phyloP scores from a whole-genome alignment of 2,329 filamentous ascomycete genomes.

The Neofusicoccum sp. region DNA sequence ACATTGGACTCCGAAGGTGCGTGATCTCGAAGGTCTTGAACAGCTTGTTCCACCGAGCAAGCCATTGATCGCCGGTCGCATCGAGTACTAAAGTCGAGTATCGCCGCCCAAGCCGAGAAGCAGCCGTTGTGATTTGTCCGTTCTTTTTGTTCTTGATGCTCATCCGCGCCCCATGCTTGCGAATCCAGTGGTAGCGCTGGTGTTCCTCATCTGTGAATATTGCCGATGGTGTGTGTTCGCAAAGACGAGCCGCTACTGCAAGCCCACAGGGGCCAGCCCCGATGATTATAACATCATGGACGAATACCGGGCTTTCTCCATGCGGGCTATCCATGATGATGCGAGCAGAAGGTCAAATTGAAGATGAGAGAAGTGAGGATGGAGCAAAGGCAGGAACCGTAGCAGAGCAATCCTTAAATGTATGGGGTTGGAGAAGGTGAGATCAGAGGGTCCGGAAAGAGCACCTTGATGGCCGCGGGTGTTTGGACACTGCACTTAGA shows the following conservation, averaged over 20 bases:
- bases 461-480: slow-evolving; percentile 14
- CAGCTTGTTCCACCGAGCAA: slow-evolving; percentile 67
- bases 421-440: not conserved
- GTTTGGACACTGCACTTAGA: not conserved
- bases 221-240: slow-evolving; percentile 70
- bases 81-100: slow-evolving; percentile 65
- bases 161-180: slow-evolving; percentile 61
- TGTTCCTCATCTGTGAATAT: slow-evolving; percentile 84
- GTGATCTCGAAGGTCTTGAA: slow-evolving; percentile 69
- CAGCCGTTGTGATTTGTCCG: slow-evolving; percentile 30
- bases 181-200: slow-evolving; percentile 75
- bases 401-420: not conserved
- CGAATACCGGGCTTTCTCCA: slow-evolving; percentile 19
- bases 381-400: not conserved
- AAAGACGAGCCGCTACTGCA: slow-evolving; percentile 68
- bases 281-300: slow-evolving; percentile 68
- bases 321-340: slow-evolving; percentile 1
- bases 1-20: slow-evolving; percentile 75
- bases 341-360: not conserved
- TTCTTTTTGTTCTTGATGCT: slow-evolving; percentile 55
- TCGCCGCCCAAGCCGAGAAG: slow-evolving; percentile 24
- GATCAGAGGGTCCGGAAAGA: not conserved
- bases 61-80: slow-evolving; percentile 62
- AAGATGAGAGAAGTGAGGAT: too few species aligned
- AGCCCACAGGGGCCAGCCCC: slow-evolving; percentile 75